These are phyloP conservation scores for Cornus suecica DNA, from an alignment of 148 eudicot genomes.

Conservation along the genomic window DNA sequence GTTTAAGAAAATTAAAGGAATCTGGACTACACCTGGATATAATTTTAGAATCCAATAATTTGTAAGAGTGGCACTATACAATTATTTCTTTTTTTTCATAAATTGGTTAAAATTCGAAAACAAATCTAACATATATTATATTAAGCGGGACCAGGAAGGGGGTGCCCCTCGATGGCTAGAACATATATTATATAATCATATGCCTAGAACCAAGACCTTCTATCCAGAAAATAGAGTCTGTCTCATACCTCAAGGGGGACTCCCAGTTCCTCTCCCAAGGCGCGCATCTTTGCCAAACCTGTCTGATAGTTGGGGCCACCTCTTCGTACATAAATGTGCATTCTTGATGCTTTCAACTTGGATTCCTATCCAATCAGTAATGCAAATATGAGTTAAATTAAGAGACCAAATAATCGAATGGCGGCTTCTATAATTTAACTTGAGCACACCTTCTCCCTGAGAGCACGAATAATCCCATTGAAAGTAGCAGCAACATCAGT, in stretches of 20 bases:
- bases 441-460: slow-evolving; percentile 56
- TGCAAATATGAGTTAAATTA: not conserved
- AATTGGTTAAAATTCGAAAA: no score
- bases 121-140: no score
- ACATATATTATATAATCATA: no score
- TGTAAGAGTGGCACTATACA: no score
- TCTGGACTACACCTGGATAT: no score
- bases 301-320: slow-evolving; percentile 90
- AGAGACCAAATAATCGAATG: not conserved
- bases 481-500: slow-evolving; percentile 71
- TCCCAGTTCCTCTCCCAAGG: slow-evolving; percentile 71
- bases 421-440: not conserved
- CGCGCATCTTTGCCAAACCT: slow-evolving; percentile 73
- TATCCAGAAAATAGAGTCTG: not conserved
- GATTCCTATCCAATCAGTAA: slow-evolving; percentile 42
- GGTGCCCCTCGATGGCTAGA: no score
- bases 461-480: slow-evolving; percentile 71
- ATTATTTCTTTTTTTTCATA: no score
- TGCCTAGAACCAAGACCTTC: not conserved
- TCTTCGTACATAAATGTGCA: slow-evolving; percentile 77
- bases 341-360: slow-evolving; percentile 69
- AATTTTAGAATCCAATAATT: no score
- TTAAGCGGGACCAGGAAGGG: no score
- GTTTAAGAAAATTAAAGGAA: no score
- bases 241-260: slow-evolving; percentile 58